A percentile compares a stretch with the other conserved stretches of the same genome.
Conservation (phyloP, 2,329 filamentous ascomycete species). For the Raffaelea albimanens region DNA sequence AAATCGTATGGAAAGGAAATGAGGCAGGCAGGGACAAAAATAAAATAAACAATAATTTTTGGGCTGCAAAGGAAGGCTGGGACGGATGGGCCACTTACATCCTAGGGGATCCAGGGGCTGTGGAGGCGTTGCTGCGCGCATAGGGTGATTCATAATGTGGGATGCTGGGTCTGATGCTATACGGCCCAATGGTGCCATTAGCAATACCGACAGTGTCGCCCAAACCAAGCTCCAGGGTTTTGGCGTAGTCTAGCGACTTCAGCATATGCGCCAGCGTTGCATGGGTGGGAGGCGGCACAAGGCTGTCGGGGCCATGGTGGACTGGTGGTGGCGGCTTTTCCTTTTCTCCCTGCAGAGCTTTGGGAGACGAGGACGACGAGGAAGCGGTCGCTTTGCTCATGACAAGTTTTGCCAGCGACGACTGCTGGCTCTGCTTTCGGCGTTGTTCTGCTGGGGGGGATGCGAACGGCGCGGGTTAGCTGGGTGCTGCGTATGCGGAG, state of each 20-base stretch:
- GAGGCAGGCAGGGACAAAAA: background rate
- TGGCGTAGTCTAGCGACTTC: constrained; percentile 20
- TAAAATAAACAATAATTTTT: too few species aligned
- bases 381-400: constrained; percentile 23
- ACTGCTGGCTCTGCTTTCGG: constrained; percentile 16
- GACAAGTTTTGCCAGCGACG: constrained; percentile 19
- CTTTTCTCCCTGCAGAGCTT: constrained; percentile 9
- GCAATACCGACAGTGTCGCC: constrained; percentile 22
- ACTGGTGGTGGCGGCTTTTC: constrained; percentile 16
- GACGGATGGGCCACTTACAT: constrained; percentile 35
- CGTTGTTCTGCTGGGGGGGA: constrained; percentile 3
- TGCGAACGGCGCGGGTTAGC: background rate
- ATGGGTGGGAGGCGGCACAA: constrained; percentile 14
- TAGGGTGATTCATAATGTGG: constrained; percentile 42
- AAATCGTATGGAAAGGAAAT: constrained; percentile 10
- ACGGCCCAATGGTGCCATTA: constrained; percentile 19
- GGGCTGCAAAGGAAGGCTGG: background rate
- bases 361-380: constrained; percentile 20
- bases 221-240: background rate
- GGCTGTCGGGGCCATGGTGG: constrained; percentile 15
- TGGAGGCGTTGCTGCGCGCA: constrained; percentile 47
- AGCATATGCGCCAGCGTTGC: constrained; percentile 20
- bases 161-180: constrained; percentile 20
- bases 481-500: background rate
- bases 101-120: constrained; percentile 48